phyloP scores from a whole-genome alignment of 2,329 filamentous ascomycete species.

The Arthrobotrys pseudoclavata region DNA sequence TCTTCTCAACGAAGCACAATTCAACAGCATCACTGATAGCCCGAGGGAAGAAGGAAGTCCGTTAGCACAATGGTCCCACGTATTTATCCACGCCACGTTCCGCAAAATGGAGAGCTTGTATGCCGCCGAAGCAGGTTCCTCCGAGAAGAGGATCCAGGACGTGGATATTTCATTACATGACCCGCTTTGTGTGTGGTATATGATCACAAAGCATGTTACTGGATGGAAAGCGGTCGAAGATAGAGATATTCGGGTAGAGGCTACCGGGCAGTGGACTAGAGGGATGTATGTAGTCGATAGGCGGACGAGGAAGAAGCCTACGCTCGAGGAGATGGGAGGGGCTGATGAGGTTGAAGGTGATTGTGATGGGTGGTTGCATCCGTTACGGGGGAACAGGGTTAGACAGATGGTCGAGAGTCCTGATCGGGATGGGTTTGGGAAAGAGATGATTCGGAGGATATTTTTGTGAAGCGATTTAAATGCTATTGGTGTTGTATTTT shows the following conservation, averaged over 20 bases:
- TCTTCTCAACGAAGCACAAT: conserved; percentile 74
- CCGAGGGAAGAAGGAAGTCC: conserved; percentile 74
- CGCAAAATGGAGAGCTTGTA: conserved; percentile 76
- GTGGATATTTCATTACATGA: conserved; percentile 79
- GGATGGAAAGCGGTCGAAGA: conserved; percentile 73
- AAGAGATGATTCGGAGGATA: conserved; percentile 61
- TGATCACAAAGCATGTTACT: conserved; percentile 35
- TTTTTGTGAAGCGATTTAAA: conserved; percentile 41
- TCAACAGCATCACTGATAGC: conserved; percentile 72
- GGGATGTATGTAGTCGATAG: conserved; percentile 90
- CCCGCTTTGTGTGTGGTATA: conserved; percentile 76
- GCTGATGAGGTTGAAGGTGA: conserved; percentile 77
- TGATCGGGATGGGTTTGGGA: conserved; percentile 55
- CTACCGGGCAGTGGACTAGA: conserved; percentile 90
- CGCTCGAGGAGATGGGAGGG: conserved; percentile 67
- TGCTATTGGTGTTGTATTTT: neutral
- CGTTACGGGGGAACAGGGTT: conserved; percentile 81
- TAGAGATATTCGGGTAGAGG: conserved; percentile 91
- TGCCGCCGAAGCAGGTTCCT: conserved; percentile 69
- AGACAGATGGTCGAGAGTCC: conserved; percentile 75
- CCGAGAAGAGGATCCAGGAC: conserved; percentile 29
- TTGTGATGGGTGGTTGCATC: conserved; percentile 80
- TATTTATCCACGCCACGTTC: conserved; percentile 80
- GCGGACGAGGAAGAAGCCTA: conserved; percentile 68
- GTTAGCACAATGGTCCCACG: conserved; percentile 79